Conservation (phyloP, 1,284 basidiomycete species). For the Spongiforma sp. region DNA sequence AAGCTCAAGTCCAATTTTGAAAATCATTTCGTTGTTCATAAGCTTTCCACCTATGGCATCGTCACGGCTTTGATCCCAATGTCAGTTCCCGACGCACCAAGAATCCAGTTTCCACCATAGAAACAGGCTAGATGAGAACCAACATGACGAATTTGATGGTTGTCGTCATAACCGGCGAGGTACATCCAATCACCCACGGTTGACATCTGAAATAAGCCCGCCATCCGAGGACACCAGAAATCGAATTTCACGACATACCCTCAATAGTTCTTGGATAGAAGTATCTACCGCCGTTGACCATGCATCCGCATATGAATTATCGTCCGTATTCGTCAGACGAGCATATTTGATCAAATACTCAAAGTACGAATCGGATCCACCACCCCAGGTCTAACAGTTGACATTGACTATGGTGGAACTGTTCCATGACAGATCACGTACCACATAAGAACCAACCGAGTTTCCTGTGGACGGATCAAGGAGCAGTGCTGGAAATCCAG, state of each 20-base stretch:
- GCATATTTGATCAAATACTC: constrained; percentile 81
- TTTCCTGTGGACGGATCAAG: constrained; percentile 55
- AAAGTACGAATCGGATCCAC: constrained; percentile 69
- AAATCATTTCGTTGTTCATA: constrained; percentile 70
- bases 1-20: constrained; percentile 62
- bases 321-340: constrained; percentile 64
- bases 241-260: constrained; percentile 39
- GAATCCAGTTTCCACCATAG: constrained; percentile 74
- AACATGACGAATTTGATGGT: constrained; percentile 54
- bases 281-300: constrained; percentile 75
- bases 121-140: constrained; percentile 76
- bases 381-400: constrained; percentile 72
- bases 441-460: no score
- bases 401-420: no score
- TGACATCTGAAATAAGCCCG: constrained; percentile 50
- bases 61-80: no score
- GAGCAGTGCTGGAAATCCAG: constrained; percentile 61
- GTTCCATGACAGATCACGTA: no score
- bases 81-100: constrained; percentile 45
- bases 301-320: constrained; percentile 62
- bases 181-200: constrained; percentile 65
- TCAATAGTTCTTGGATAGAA: constrained; percentile 60
- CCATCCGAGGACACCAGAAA: background rate
- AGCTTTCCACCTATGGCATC: constrained; percentile 57
- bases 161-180: constrained; percentile 58